Conservation (phyloP, 1,284 basidiomycete genomes). For the Heterobasidion irregulare region DNA sequence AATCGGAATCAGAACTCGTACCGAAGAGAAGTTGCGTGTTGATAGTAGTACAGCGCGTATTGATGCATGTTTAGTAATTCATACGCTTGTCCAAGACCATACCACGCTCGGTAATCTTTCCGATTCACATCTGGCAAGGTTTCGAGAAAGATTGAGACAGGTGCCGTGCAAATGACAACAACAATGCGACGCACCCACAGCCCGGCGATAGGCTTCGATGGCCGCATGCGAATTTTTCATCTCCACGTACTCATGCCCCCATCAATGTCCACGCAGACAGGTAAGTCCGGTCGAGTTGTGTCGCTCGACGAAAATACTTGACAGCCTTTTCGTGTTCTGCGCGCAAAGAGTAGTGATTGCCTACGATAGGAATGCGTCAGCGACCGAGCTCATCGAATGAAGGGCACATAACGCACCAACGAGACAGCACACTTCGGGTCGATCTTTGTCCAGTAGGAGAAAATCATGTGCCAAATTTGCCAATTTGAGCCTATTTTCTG, state of each 20-base stretch:
- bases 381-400: neutral
- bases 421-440: slow-evolving; percentile 92
- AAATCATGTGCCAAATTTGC: slow-evolving; percentile 92
- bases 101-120: slow-evolving; percentile 98
- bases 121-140: slow-evolving; percentile 72
- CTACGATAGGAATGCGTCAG: slow-evolving; percentile 30
- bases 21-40: slow-evolving; percentile 89
- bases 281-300: slow-evolving; percentile 91
- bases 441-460: slow-evolving; percentile 78
- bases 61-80: slow-evolving; percentile 95
- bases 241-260: slow-evolving; percentile 98
- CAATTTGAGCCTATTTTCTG: slow-evolving; percentile 82
- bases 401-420: slow-evolving; percentile 57
- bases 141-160: neutral
- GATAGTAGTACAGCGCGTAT: slow-evolving; percentile 95
- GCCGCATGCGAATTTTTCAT: slow-evolving; percentile 99
- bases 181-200: slow-evolving; percentile 62
- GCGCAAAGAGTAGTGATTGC: slow-evolving; percentile 93
- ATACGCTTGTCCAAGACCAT: slow-evolving; percentile 96
- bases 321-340: slow-evolving; percentile 95
- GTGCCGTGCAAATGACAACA: neutral
- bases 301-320: slow-evolving; percentile 90
- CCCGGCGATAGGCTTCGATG: slow-evolving; percentile 94
- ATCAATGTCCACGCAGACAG: slow-evolving; percentile 98
- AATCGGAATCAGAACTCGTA: slow-evolving; percentile 20